Base-by-base conservation (phyloP, 331 rosid species). In the Rhamnella rubrinervis region DNA sequence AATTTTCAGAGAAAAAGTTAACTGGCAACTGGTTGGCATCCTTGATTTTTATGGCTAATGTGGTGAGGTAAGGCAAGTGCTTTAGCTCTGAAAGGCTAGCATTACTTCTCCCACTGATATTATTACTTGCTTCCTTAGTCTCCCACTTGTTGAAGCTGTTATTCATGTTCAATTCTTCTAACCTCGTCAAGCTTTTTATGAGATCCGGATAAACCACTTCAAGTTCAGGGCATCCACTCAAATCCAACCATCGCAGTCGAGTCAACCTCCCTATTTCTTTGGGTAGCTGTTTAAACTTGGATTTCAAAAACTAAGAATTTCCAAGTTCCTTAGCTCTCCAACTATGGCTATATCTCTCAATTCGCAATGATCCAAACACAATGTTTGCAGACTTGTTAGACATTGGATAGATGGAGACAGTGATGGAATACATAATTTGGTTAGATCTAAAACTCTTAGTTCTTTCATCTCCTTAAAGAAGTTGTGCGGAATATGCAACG, bases 151-250 rank as follows among this genome's bases (percentile, higher is more conserved):
- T n/a, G 31, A 61, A 65, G 31, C 65, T 47, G 69, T 71, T 77
- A 46, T 73, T 73, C 65, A 81, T 65, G 10, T 68, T 59, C 19
- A 85, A 76, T 62, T 85, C 86, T 70, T 85, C 84, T 70, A 85
- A 66, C 46, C 66, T 39, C 10, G 73, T 68, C 26, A 81, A 63
- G 16, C 66, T 70, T 4, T 82, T 73, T 57, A 85, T 9, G 21
- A 85, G 8, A 21, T 67, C 63, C 18, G 67, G 3, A 12, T 77
- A 74, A 68, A 81, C 65, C 28, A 21, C 71, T 55, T 28, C n/a
- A n/a, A 85, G 75, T 9, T 51, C 13, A 21, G 26, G 23, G 72
- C 89, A 75, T 61, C 65, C 41, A 1, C 75, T 73, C 72, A 85
- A 77, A 70, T 81, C 82, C 51, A 85, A 68, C 65, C 72, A 49